Conservation (phyloP, 2,329 filamentous ascomycete genomes). For the Aspergillus versicolor region DNA sequence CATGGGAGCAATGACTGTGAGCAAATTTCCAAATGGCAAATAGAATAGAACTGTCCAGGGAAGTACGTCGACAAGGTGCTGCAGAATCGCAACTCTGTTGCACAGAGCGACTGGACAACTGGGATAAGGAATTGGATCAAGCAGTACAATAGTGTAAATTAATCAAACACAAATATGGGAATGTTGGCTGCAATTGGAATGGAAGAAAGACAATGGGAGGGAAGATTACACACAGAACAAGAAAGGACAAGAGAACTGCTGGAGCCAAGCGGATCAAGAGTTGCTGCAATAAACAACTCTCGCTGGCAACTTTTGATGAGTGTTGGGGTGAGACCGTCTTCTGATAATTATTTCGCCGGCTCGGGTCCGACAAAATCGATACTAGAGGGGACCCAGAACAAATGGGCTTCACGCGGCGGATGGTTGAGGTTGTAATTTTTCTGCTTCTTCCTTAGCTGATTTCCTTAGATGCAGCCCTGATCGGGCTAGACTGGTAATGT, state of each 20-base stretch:
- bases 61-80: neutral
- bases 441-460: neutral
- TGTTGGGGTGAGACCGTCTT: constrained; percentile 24
- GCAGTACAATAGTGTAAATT: neutral
- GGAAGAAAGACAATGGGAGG: constrained; percentile 8
- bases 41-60: neutral
- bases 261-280: constrained; percentile 9
- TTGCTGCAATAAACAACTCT: constrained; percentile 1
- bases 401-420: constrained; percentile 3
- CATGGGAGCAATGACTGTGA: neutral
- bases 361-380: constrained; percentile 3
- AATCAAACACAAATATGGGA: constrained; percentile 1
- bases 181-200: constrained; percentile 5
- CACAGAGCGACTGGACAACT: neutral
- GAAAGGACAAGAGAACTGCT: constrained; percentile 17
- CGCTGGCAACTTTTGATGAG: constrained; percentile 18
- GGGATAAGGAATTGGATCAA: constrained; percentile 2
- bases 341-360: constrained; percentile 9
- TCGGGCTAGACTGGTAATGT: neutral
- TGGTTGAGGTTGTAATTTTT: constrained; percentile 14
- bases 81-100: neutral
- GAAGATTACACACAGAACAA: constrained; percentile 16
- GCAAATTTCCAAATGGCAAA: neutral
- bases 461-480: neutral
- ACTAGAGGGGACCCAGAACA: neutral